A percentile compares a stretch with the other conserved stretches of the same genome.
These are phyloP conservation scores for Sarocladium oryzae DNA, from an alignment of 2,329 filamentous ascomycete species.

Conservation along the genomic window DNA sequence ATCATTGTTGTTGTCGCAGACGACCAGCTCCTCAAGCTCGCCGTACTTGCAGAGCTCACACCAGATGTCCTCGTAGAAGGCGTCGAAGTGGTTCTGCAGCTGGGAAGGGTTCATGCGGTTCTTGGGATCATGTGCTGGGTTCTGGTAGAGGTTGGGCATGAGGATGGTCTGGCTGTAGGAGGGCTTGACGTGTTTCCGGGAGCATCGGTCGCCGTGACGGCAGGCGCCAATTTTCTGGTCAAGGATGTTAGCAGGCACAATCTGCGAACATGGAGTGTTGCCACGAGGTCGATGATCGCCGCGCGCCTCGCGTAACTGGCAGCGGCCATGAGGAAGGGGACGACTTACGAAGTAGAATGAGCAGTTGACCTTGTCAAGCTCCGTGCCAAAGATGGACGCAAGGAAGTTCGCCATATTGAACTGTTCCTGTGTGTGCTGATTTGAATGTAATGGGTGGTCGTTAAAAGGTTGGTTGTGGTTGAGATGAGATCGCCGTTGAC, in stretches of 20 bases:
- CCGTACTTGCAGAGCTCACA: slow-evolving; percentile 99
- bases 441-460: slow-evolving; percentile 15
- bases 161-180: slow-evolving; percentile 97
- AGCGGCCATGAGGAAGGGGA: not conserved
- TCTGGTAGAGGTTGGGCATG: slow-evolving; percentile 98
- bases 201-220: slow-evolving; percentile 96
- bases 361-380: slow-evolving; percentile 99
- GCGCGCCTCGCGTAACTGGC: too few species aligned
- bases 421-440: not conserved
- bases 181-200: slow-evolving; percentile 97
- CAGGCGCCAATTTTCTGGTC: slow-evolving; percentile 96
- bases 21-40: slow-evolving; percentile 93
- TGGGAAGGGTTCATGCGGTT: slow-evolving; percentile 95
- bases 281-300: too few species aligned
- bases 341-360: slow-evolving; percentile 71
- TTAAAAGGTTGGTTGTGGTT: slow-evolving; percentile 10
- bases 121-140: slow-evolving; percentile 93
- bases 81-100: slow-evolving; percentile 98
- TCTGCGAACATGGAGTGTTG: too few species aligned
- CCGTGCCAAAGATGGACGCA: slow-evolving; percentile 97
- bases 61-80: slow-evolving; percentile 99
- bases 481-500: slow-evolving; percentile 8
- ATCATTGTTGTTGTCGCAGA: slow-evolving; percentile 99
- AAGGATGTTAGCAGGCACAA: not conserved
- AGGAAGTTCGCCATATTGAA: slow-evolving; percentile 88